These are phyloP conservation scores for Boletus vermiculosoides DNA, from an alignment of 768 basidiomycete species.

Conservation along the genomic window DNA sequence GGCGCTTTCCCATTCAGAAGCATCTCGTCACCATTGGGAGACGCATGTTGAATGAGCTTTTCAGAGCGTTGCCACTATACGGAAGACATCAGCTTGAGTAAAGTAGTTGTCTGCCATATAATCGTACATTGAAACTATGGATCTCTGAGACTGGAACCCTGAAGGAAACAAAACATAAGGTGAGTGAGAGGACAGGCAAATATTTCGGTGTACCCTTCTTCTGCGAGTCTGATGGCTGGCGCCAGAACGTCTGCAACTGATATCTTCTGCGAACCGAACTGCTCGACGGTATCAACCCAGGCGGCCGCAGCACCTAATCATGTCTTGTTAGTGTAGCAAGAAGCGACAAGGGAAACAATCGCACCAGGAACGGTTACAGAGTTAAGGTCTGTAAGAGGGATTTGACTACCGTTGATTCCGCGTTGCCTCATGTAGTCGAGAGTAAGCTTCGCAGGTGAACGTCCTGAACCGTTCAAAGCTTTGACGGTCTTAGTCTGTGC, in stretches of 20 bases:
- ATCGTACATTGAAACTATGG: conserved; percentile 54
- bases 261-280: conserved; percentile 71
- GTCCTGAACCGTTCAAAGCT: conserved; percentile 91
- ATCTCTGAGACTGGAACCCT: conserved; percentile 90
- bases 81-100: conserved; percentile 6
- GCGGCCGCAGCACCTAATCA: conserved; percentile 83
- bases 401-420: conserved; percentile 64
- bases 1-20: conserved; percentile 83
- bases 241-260: conserved; percentile 69
- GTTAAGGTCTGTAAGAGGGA: conserved; percentile 82
- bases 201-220: conserved; percentile 67
- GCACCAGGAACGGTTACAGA: conserved; percentile 86
- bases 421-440: conserved; percentile 68
- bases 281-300: conserved; percentile 87
- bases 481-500: conserved; percentile 78
- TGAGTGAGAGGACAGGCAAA: background rate
- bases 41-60: conserved; percentile 74
- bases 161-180: background rate
- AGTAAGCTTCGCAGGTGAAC: conserved; percentile 74
- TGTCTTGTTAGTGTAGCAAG: conserved; percentile 13
- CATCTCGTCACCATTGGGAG: conserved; percentile 85
- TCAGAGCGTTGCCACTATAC: conserved; percentile 51
- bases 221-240: conserved; percentile 89
- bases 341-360: background rate
- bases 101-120: background rate